A percentile compares a stretch with the other conserved stretches of the same genome.
phyloP scores from a whole-genome alignment of 2,329 filamentous ascomycete species.

The Cladobotryum protrusum region DNA sequence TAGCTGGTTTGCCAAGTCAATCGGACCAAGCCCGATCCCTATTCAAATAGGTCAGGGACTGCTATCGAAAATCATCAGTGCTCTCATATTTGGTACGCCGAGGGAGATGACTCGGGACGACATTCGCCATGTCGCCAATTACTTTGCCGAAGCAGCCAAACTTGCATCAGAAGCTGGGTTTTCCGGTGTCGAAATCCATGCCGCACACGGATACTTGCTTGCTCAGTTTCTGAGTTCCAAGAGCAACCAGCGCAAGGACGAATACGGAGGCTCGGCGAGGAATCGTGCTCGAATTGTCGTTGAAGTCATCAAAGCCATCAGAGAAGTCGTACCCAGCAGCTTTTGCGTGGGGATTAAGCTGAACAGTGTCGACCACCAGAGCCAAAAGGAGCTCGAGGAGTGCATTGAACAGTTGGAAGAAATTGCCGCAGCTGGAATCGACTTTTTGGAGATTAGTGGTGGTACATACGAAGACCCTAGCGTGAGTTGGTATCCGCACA shows the following conservation, averaged over 20 bases:
- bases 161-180: constrained; percentile 41
- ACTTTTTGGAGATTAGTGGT: constrained; percentile 64
- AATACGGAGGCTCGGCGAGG: constrained; percentile 46
- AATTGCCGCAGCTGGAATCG: constrained; percentile 45
- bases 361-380: constrained; percentile 52
- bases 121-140: constrained; percentile 44
- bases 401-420: constrained; percentile 52
- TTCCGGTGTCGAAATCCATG: constrained; percentile 40
- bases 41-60: constrained; percentile 35
- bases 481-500: constrained; percentile 22
- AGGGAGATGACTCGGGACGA: constrained; percentile 50
- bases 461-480: constrained; percentile 51
- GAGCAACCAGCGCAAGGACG: constrained; percentile 47
- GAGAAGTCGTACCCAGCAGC: constrained; percentile 26
- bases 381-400: constrained; percentile 39
- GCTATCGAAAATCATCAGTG: constrained; percentile 25
- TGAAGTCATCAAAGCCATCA: constrained; percentile 42
- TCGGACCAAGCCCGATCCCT: constrained; percentile 39
- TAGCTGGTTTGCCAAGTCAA: constrained; percentile 29
- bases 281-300: constrained; percentile 45
- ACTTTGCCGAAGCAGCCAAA: constrained; percentile 48
- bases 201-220: constrained; percentile 52
- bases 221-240: constrained; percentile 47
- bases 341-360: constrained; percentile 51
- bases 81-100: constrained; percentile 46